A percentile compares a stretch with the other conserved stretches of the same genome.
These are phyloP conservation scores for Trametes cinnabarina DNA, from an alignment of 768 basidiomycete species.

Conservation along the genomic window DNA sequence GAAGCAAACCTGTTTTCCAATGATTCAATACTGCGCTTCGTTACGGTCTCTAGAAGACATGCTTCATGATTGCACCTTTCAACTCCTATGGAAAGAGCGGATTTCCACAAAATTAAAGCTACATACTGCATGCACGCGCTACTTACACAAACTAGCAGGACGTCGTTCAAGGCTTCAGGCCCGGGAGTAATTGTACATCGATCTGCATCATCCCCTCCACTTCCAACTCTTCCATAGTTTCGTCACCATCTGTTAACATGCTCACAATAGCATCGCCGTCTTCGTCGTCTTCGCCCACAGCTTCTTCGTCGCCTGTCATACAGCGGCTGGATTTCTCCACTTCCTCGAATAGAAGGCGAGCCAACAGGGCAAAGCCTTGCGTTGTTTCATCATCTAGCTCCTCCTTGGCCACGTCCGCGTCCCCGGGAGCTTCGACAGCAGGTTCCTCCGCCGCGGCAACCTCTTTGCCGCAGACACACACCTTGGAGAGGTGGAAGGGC, in stretches of 20 bases:
- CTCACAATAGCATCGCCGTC: background rate
- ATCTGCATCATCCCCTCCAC: conserved; percentile 13
- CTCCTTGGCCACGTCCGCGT: conserved; percentile 27
- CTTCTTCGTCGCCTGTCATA: background rate
- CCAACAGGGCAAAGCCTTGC: conserved; percentile 48
- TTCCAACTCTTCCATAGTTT: conserved; percentile 1
- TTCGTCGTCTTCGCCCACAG: background rate
- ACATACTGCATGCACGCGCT: no score
- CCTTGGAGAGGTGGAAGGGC: conserved; percentile 40
- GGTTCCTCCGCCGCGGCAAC: conserved; percentile 12
- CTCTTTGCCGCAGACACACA: conserved; percentile 41
- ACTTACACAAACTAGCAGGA: no score
- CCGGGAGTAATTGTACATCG: conserved; percentile 5
- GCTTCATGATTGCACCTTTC: no score
- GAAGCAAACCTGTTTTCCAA: no score
- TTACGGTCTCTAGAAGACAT: no score
- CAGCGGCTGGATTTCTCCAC: background rate
- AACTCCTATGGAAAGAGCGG: no score
- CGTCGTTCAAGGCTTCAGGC: no score
- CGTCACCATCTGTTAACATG: background rate
- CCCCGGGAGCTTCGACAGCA: background rate
- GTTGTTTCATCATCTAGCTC: conserved; percentile 45
- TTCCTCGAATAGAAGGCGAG: conserved; percentile 23
- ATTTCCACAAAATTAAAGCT: no score
- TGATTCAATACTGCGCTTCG: no score